Evolutionary conservation across 306 rosid species (phyloP), one percentile per base, ranked within the genome.

Genomic region (Cucurbita moschata): DNA sequence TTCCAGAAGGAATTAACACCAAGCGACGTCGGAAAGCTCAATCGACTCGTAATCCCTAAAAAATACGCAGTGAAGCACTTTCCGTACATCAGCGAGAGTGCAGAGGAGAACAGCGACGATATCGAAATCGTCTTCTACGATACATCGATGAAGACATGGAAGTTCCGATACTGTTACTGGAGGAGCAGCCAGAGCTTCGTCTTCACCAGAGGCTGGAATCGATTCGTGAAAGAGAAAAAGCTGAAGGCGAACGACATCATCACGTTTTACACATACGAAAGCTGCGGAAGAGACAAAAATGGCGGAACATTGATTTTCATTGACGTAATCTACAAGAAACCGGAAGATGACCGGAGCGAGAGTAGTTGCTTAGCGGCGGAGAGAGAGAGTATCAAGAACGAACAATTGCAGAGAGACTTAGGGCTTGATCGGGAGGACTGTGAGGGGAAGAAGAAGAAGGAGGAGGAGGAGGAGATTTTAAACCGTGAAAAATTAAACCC

Each of bases 1-100:
- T 93, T 93, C 71, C 87, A 87, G 9, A 93, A 93, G 71, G 96
- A 90, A 43, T 60, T 93, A 56, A 93, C 97, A 40, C 96, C 98
- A 3, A 90, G 97, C 62, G 98, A 93, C 50, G 96, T 93, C 8
- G 92, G 96, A 0, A 93, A 90, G 77, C 96, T 90, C 13, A 88
- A 93, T 49, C 85, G 97, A 73, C 90, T 93, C 50, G 96, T 88
- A 2, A 88, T 93, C 57, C 98, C 94, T 0, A 93, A 93, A 42
- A 90, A 82, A 59, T 88, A 87, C 35, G 98, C 97, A 0, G 82
- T 85, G 1, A 82, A 85, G 12, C 83, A 90, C 80, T 88, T 93
- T 10, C 98, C 98, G 13, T 77, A 16, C 44, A 75, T 81, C 40
- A 68, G 76, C 62, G 87, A 81, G 59, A 72, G 63, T 44, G 47